Evolutionary conservation across 352 stramenopile genomes (phyloP), one percentile per base, ranked within the genome.

Genomic region (Phytophthora brassicae): DNA sequence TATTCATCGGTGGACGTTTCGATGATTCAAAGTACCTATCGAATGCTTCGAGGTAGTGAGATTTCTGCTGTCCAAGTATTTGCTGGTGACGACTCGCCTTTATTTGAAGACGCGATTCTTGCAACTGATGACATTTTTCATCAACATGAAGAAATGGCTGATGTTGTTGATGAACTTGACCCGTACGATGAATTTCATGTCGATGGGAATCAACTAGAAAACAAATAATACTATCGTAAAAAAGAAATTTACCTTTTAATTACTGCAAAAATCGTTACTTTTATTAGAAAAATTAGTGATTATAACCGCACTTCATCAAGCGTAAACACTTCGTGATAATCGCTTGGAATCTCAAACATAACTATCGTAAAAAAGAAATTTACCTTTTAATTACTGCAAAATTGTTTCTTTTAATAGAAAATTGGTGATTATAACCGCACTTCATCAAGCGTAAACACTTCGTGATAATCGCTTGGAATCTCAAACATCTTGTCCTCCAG

Each of bases 381-480:
- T 42, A 48, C n/a, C 9, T 19, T 26, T 47, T 36, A 39, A 57
- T 47, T 33, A 31, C 22, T 43, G 13, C 19, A 61, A 67, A 52
- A 67, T 45, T 58, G 8, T 49, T 14, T 14, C 11, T 24, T 4
- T 12, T n/a, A n/a, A n/a, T n/a, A n/a, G n/a, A 42, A n/a, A 42
- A n/a, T 16, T 44, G 28, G 16, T 11, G 12, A 50, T 47, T 74
- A 83, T 29, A 52, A 68, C 0, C 77, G 67, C 33, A 87, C 77
- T 66, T 87, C 77, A 31, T 87, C 76, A 24, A 87, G 43, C 1
- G 75, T 72, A 43, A 79, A 79, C 23, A 92, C 83, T 62, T 82
- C 73, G 6, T 70, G 51, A 51, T 87, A 92, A 26, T 64, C 71
- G 3, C 51, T 55, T 8, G 80, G 80, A 44, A 92, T 75, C 23